phyloP scores from a whole-genome alignment of 108 stramenopile genomes.

The Pseudonitzschia delicatissima region DNA sequence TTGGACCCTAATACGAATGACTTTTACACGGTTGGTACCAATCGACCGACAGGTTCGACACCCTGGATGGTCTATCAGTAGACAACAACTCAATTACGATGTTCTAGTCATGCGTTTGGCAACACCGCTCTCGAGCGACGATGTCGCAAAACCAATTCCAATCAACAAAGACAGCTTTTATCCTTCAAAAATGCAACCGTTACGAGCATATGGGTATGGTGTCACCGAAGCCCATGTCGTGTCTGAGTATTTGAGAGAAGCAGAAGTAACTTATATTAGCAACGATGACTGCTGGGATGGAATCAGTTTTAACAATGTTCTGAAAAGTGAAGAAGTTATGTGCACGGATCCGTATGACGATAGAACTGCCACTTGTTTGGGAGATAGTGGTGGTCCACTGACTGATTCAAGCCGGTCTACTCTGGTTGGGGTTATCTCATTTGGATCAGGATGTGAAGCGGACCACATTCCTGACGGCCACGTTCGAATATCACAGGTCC shows the following conservation, averaged over 20 bases:
- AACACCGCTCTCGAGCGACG: slow-evolving; percentile 6
- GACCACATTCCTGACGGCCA: slow-evolving; percentile 23
- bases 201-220: slow-evolving; percentile 14
- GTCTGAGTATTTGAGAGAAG: slow-evolving; percentile 12
- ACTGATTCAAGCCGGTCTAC: neutral
- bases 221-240: neutral
- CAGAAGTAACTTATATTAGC: slow-evolving; percentile 7
- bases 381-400: slow-evolving; percentile 27
- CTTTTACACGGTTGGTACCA: neutral
- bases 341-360: slow-evolving; percentile 15
- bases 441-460: slow-evolving; percentile 14
- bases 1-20: neutral
- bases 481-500: slow-evolving; percentile 12
- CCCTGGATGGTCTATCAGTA: slow-evolving; percentile 18
- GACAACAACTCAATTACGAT: slow-evolving; percentile 19
- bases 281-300: slow-evolving; percentile 9
- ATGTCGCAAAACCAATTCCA: slow-evolving; percentile 9
- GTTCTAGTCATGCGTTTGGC: slow-evolving; percentile 22
- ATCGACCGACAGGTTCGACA: slow-evolving; percentile 21
- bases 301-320: slow-evolving; percentile 10
- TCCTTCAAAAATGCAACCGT: neutral
- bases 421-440: slow-evolving; percentile 20
- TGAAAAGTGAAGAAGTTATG: slow-evolving; percentile 17
- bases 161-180: slow-evolving; percentile 8
- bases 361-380: slow-evolving; percentile 10